Evolutionary conservation across 2,329 filamentous ascomycete species (phyloP).

Genomic region (Talaromyces amestolkiae): DNA sequence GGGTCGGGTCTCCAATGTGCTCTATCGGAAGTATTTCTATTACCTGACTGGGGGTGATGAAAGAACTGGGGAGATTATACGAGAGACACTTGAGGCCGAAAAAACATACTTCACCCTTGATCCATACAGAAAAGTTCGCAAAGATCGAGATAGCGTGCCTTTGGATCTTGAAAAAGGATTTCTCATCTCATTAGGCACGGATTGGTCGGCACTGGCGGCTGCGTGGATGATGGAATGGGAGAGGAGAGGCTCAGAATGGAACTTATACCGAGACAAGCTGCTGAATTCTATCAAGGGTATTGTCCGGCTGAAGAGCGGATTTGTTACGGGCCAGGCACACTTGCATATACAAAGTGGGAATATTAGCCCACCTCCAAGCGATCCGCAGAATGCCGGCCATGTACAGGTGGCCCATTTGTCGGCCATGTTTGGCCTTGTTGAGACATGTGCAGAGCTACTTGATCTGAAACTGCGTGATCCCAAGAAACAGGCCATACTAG

Average conservation of each 20-base stretch:
- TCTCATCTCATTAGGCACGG: constrained; percentile 56
- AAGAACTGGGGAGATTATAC: constrained; percentile 55
- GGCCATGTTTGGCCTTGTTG: constrained; percentile 58
- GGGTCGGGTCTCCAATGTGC: constrained; percentile 58
- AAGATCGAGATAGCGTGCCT: constrained; percentile 44
- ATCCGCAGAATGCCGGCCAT: constrained; percentile 52
- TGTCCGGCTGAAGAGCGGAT: constrained; percentile 56
- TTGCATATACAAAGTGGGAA: constrained; percentile 53
- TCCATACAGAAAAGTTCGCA: constrained; percentile 58
- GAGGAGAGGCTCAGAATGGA: constrained; percentile 53
- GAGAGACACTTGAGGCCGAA: constrained; percentile 53
- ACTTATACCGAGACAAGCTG: constrained; percentile 54
- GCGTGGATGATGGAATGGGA: constrained; percentile 62
- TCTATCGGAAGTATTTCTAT: constrained; percentile 59
- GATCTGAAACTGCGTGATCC: constrained; percentile 49
- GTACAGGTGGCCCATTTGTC: constrained; percentile 57
- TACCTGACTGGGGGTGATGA: constrained; percentile 58
- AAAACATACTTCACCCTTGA: constrained; percentile 55
- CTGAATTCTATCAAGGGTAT: constrained; percentile 52
- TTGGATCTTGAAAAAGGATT: constrained; percentile 46
- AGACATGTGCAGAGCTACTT: constrained; percentile 57
- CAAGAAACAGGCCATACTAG: constrained; percentile 27
- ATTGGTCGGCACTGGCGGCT: constrained; percentile 58
- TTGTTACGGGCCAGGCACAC: constrained; percentile 56
- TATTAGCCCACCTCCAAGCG: constrained; percentile 53